Conservation (phyloP, 139 green algal genomes). For the Tetraselmis striata region DNA sequence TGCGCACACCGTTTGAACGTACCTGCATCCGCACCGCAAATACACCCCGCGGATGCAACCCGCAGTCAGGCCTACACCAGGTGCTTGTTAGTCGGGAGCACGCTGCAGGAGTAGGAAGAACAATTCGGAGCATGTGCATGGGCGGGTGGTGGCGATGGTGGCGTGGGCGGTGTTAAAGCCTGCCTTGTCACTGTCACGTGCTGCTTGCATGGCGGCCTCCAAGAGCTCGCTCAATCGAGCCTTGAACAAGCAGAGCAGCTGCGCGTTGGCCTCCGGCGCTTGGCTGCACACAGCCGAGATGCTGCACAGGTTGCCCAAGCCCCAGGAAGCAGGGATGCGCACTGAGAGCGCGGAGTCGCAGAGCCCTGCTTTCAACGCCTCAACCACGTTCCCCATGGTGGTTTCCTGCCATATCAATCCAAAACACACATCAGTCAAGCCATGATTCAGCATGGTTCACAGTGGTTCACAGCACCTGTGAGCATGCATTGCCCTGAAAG, state of each 20-base stretch:
- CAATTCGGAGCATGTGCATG: neutral
- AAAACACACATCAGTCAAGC: neutral
- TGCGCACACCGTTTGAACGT: constrained; percentile 43
- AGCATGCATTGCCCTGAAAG: no score
- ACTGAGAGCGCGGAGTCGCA: neutral
- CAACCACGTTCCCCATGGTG: neutral
- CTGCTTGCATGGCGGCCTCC: neutral
- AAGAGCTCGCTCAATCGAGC: neutral
- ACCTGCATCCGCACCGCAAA: constrained; percentile 21
- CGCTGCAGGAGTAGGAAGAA: no score
- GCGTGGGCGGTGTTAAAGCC: neutral
- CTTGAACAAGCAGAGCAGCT: neutral
- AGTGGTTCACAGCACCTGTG: neutral
- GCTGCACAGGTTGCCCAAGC: constrained; percentile 3
- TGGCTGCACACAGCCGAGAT: neutral
- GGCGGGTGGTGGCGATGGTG: no score
- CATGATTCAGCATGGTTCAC: neutral
- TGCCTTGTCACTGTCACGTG: constrained; percentile 2
- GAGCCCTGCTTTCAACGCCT: neutral
- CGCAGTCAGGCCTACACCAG: neutral
- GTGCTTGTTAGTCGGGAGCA: neutral
- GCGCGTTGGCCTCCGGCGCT: neutral
- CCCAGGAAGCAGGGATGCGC: constrained; percentile 3
- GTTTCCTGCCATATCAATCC: neutral
- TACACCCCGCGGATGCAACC: neutral